phyloP scores from a whole-genome alignment of 169 alveolate species.

The Cryptosporidium xiaoi region DNA sequence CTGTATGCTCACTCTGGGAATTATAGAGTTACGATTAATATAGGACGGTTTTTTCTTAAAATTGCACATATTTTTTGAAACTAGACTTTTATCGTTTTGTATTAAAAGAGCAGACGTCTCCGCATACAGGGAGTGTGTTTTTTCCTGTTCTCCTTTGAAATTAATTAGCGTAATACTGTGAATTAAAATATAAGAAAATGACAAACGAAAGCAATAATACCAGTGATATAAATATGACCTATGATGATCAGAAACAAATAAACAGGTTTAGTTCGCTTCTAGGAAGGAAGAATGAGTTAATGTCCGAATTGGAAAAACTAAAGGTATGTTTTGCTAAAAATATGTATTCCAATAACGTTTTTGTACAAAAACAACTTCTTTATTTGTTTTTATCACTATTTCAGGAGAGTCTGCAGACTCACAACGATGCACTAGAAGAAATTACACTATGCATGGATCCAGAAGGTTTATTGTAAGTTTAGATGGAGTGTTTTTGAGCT shows the following conservation, averaged over 20 bases:
- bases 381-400: background rate
- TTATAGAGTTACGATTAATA: too few relatives aligned
- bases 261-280: constrained; percentile 49
- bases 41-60: too few relatives aligned
- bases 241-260: constrained; percentile 68
- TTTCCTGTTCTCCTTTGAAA: too few relatives aligned
- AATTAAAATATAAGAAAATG: too few relatives aligned
- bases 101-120: too few relatives aligned
- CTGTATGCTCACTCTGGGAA: too few relatives aligned
- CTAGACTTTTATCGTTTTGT: too few relatives aligned
- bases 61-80: too few relatives aligned
- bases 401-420: constrained; percentile 56
- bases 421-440: constrained; percentile 61
- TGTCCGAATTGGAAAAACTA: constrained; percentile 21
- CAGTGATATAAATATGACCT: constrained; percentile 43
- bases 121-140: too few relatives aligned
- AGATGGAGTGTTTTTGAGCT: background rate
- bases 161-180: too few relatives aligned
- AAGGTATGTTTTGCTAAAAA: constrained; percentile 18
- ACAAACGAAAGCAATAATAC: background rate
- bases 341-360: background rate
- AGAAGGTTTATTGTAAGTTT: constrained; percentile 69
- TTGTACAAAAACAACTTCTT: background rate
- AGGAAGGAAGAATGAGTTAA: constrained; percentile 8
- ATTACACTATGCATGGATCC: constrained; percentile 66